Conservation (phyloP, 352 stramenopile species). For the Phytophthora pisi region DNA sequence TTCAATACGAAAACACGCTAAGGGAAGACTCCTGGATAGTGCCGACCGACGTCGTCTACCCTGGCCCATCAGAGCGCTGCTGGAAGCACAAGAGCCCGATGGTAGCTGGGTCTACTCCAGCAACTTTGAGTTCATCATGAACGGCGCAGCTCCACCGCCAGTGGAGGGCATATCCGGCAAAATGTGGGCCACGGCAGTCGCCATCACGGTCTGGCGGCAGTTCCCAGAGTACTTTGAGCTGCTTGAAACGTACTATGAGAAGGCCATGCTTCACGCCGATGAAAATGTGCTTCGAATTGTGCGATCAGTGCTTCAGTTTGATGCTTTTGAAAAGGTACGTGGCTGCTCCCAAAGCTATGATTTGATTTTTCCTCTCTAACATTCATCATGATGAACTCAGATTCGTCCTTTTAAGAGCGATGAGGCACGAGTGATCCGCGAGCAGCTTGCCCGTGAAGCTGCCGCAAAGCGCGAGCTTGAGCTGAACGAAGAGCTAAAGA, state of each 20-base stretch:
- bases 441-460: constrained; percentile 48
- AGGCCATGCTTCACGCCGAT: constrained; percentile 66
- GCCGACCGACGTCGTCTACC: constrained; percentile 40
- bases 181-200: constrained; percentile 67
- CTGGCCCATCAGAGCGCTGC: constrained; percentile 44
- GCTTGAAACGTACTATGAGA: constrained; percentile 59
- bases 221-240: constrained; percentile 65
- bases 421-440: constrained; percentile 52
- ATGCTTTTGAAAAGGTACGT: constrained; percentile 41
- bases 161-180: constrained; percentile 54
- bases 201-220: constrained; percentile 58
- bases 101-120: constrained; percentile 69
- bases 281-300: constrained; percentile 59
- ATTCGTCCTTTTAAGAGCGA: constrained; percentile 65
- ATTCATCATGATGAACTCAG: constrained; percentile 22
- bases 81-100: constrained; percentile 58
- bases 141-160: constrained; percentile 46
- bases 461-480: constrained; percentile 52
- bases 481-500: constrained; percentile 46
- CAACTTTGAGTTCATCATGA: constrained; percentile 62
- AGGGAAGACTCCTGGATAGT: constrained; percentile 37
- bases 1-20: constrained; percentile 21
- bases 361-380: not conserved
- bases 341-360: not conserved
- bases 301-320: constrained; percentile 47